Evolutionary conservation across 306 rosid genomes (phyloP).

Genomic region (Boehmeria nivea): DNA sequence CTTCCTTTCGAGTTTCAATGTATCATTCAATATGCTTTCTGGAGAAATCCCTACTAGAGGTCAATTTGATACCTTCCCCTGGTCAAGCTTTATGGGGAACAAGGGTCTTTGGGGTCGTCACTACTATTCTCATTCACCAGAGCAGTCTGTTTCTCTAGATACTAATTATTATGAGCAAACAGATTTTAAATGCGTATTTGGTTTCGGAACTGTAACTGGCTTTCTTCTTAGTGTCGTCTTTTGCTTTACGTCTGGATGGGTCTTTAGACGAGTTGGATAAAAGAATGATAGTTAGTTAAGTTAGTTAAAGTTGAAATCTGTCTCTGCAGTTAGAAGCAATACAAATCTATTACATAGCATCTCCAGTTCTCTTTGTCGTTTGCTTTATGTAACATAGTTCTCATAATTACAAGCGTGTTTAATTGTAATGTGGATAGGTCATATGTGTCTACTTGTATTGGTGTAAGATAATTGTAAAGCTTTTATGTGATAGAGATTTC

Average conservation of each 20-base stretch:
- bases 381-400: too few relatives aligned
- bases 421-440: too few relatives aligned
- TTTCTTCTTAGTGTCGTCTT: background rate
- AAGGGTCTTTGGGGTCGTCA: background rate
- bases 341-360: too few relatives aligned
- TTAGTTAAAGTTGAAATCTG: too few relatives aligned
- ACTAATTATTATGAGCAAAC: background rate
- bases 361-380: too few relatives aligned
- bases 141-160: background rate
- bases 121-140: background rate
- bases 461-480: too few relatives aligned
- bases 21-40: background rate
- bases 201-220: background rate
- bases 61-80: slow-evolving; percentile 1
- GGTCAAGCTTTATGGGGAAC: slow-evolving; percentile 2
- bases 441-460: too few relatives aligned
- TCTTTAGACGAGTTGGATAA: background rate
- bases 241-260: slow-evolving; percentile 1
- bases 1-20: background rate
- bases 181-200: background rate
- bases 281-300: too few relatives aligned
- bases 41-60: slow-evolving; percentile 2
- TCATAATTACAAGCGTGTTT: too few relatives aligned
- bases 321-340: too few relatives aligned
- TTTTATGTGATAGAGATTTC: too few relatives aligned